Evolutionary conservation across 1,284 basidiomycete genomes (phyloP).

Genomic region (Leccinum laetum): DNA sequence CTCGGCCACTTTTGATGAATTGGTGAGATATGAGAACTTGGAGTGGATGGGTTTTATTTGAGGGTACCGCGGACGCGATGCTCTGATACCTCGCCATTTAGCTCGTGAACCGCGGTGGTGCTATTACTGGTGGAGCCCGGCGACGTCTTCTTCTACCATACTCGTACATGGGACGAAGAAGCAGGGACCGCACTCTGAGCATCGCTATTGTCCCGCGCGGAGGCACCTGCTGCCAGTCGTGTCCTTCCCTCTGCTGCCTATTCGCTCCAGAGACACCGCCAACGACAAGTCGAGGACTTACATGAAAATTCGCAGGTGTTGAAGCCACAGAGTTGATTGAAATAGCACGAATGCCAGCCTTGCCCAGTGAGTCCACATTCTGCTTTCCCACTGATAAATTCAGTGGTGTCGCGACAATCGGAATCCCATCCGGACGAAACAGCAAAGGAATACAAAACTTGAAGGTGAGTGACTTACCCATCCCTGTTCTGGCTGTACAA

Average conservation of each 20-base stretch:
- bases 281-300: not conserved
- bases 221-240: not conserved
- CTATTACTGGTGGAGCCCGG: slow-evolving; percentile 11
- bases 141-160: slow-evolving; percentile 33
- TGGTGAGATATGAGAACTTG: slow-evolving; percentile 20
- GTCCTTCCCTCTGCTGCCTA: slow-evolving; percentile 12
- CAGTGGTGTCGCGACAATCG: not conserved
- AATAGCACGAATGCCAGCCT: not conserved
- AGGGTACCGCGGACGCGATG: slow-evolving; percentile 11
- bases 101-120: slow-evolving; percentile 11
- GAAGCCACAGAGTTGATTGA: not conserved
- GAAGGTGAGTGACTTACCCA: not conserved
- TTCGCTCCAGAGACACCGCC: not conserved
- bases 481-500: not conserved
- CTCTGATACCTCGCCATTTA: slow-evolving; percentile 8
- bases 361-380: not conserved
- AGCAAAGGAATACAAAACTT: not conserved
- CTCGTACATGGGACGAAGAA: slow-evolving; percentile 24
- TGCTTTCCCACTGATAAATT: not conserved
- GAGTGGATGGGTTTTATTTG: slow-evolving; percentile 19
- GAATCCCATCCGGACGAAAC: not conserved
- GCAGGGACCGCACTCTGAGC: slow-evolving; percentile 1
- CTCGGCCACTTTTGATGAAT: slow-evolving; percentile 24
- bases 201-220: slow-evolving; percentile 8
- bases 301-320: not conserved